Conservation (phyloP, 768 basidiomycete species). For the Pholiota molesta region DNA sequence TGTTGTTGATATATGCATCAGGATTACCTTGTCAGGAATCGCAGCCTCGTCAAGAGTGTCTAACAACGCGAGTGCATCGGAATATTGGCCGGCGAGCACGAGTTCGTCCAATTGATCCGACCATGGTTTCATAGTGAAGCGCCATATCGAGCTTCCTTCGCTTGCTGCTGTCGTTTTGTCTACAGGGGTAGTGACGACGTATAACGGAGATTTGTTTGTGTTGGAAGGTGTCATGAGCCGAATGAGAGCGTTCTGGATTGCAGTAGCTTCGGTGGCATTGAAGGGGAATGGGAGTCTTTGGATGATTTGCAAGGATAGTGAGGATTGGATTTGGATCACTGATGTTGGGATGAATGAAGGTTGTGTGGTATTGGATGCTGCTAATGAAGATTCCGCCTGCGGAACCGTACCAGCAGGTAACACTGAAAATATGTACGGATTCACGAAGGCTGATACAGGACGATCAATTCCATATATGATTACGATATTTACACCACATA, state of each 20-base stretch:
- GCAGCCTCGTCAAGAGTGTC: slow-evolving; percentile 63
- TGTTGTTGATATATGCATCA: background rate
- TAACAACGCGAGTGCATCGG: slow-evolving; percentile 79
- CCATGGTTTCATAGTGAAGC: slow-evolving; percentile 72
- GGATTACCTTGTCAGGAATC: slow-evolving; percentile 66
- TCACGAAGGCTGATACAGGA: slow-evolving; percentile 57
- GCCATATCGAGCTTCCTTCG: slow-evolving; percentile 84
- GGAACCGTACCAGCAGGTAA: slow-evolving; percentile 68
- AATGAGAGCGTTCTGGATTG: slow-evolving; percentile 49
- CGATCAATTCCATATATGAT: background rate
- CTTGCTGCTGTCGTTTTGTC: slow-evolving; percentile 66
- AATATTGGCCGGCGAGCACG: slow-evolving; percentile 65
- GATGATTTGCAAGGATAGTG: slow-evolving; percentile 59
- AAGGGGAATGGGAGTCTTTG: slow-evolving; percentile 74
- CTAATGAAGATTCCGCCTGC: slow-evolving; percentile 26
- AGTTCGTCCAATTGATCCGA: slow-evolving; percentile 85
- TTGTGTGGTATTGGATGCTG: slow-evolving; percentile 15
- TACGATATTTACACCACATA: slow-evolving; percentile 23
- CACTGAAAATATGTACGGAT: slow-evolving; percentile 78
- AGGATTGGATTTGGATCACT: slow-evolving; percentile 72
- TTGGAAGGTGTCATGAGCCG: slow-evolving; percentile 67
- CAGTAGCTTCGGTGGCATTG: slow-evolving; percentile 26
- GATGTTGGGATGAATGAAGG: slow-evolving; percentile 53
- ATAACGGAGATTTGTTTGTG: slow-evolving; percentile 55
- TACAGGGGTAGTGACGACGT: slow-evolving; percentile 70